Base-by-base conservation (phyloP, 768 basidiomycete genomes). In the Pleurotus cornucopiae region DNA sequence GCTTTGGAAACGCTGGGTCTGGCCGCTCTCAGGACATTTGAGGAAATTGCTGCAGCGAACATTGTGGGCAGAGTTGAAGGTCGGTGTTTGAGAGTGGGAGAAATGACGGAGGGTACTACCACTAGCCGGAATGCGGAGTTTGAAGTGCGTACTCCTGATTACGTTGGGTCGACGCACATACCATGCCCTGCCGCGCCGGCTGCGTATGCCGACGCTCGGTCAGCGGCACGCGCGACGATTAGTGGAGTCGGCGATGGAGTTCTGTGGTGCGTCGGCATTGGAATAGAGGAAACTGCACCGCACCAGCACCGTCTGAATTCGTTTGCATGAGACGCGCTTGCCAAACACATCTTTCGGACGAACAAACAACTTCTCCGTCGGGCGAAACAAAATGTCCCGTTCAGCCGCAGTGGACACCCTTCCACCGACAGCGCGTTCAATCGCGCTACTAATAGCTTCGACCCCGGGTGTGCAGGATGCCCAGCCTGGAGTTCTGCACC, bases 401-500 rank as follows among this genome's bases (percentile, higher is more conserved):
- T 77, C 77, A 37, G 77, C 77, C 61, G 69, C 73, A 52, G 73
- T 83, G 34, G 87, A 90, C 57, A 84, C 81, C 18, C 79, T 94
- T 30, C 91, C 91, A n/a, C 78, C 87, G n/a, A 88, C 89, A 18
- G 92, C 91, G 21, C 80, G 90, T 51, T 80, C 89, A 40, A 91
- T 94, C 54, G 91, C 91, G 0, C 82, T 94, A 34, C 77, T 94
- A 3, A 79, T 94, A 23, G 88, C 91, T 2, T 87, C 91, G 3
- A 89, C 89, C 0, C 91, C 92, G 12, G 81, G 89, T 7, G 85
- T 94, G 0, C 88, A 91, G 58, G 91, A 94, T 72, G 83, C 87
- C 1, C 91, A 94, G 59, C 91, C 92, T 2, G 88, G 84, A 3
- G 91, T 94, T 9, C 76, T 94, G 7, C 89, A 92, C 62, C 91